Evolutionary conservation across 164 flowering plant genomes (phyloP).

Genomic region (Umbilicus rupestris): DNA sequence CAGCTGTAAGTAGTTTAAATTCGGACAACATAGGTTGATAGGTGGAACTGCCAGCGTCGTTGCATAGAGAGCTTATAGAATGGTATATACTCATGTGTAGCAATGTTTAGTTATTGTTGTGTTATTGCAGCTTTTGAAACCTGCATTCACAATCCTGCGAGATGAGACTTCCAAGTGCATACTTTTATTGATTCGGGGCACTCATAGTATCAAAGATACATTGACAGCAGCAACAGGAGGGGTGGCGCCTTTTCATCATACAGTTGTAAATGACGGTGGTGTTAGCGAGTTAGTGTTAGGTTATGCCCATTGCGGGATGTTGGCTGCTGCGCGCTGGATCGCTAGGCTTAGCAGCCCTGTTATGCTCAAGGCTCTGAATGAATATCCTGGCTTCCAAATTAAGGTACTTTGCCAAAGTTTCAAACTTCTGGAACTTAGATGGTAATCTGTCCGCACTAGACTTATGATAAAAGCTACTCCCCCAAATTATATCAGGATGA

Average conservation of each 20-base stretch:
- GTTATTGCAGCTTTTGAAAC: conserved; percentile 79
- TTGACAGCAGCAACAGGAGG: conserved; percentile 94
- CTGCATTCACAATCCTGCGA: conserved; percentile 80
- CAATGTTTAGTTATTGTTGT: background rate
- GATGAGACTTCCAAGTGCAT: conserved; percentile 62
- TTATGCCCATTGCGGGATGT: conserved; percentile 98
- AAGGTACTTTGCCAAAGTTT: conserved; percentile 61
- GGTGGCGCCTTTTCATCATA: conserved; percentile 96
- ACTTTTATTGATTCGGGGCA: conserved; percentile 85
- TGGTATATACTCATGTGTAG: background rate
- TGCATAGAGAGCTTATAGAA: background rate
- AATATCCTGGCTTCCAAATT: conserved; percentile 58
- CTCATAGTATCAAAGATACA: conserved; percentile 96
- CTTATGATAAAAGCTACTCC: background rate
- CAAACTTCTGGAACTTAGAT: background rate
- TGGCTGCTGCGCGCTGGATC: conserved; percentile 99
- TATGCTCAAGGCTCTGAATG: conserved; percentile 59
- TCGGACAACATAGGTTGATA: background rate
- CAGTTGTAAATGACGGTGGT: conserved; percentile 91
- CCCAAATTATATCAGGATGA: background rate
- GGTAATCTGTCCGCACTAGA: background rate
- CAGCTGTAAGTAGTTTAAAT: conserved; percentile 52
- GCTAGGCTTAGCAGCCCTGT: conserved; percentile 71
- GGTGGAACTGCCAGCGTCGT: too few relatives aligned
- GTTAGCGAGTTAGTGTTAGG: conserved; percentile 81